Evolutionary conservation across 352 stramenopile genomes (phyloP).

Genomic region (Pythium biforme): DNA sequence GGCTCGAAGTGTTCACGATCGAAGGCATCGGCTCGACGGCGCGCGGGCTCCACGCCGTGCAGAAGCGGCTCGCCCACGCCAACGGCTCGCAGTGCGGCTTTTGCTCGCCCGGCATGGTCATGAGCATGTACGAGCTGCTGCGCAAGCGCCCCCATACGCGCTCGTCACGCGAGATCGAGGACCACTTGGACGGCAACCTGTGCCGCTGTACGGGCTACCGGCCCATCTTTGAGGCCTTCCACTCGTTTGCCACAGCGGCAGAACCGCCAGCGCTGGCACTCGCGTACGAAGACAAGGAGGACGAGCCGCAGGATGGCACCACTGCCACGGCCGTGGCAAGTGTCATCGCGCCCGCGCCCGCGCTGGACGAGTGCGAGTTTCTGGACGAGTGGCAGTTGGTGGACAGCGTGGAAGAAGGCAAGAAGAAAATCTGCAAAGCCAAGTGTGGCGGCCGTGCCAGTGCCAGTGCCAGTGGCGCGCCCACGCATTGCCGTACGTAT

Average conservation of each 20-base stretch:
- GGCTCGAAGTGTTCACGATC: constrained; percentile 80
- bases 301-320: background rate
- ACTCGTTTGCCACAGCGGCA: constrained; percentile 26
- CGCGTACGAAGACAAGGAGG: constrained; percentile 5
- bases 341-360: background rate
- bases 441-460: constrained; percentile 17
- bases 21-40: constrained; percentile 65
- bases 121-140: constrained; percentile 39
- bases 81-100: constrained; percentile 88
- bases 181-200: constrained; percentile 89
- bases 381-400: constrained; percentile 35
- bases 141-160: constrained; percentile 24
- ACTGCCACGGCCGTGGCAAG: background rate
- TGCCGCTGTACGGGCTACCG: constrained; percentile 87
- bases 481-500: constrained; percentile 17
- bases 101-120: constrained; percentile 55
- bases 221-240: constrained; percentile 44
- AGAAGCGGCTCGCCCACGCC: constrained; percentile 66
- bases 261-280: background rate
- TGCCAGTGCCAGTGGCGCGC: no score
- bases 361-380: constrained; percentile 28
- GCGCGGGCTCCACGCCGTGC: constrained; percentile 44
- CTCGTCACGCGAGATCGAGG: constrained; percentile 51
- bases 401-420: constrained; percentile 23
- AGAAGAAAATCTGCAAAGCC: constrained; percentile 29